phyloP scores from a whole-genome alignment of 768 basidiomycete species.

The Russula lepida region DNA sequence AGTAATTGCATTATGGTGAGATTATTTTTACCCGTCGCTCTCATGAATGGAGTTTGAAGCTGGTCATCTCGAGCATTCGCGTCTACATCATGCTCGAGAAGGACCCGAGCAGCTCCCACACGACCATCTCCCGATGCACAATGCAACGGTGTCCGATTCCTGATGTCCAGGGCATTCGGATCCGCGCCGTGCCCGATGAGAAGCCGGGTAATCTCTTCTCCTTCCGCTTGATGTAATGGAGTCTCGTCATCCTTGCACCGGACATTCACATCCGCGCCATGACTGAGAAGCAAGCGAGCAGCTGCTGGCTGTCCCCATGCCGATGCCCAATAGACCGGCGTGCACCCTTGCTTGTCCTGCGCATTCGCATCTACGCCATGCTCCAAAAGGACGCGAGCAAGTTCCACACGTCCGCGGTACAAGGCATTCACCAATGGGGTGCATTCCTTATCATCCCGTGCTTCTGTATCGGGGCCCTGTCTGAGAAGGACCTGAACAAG shows the following conservation, averaged over 20 bases:
- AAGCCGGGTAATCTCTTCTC: background rate
- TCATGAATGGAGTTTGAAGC: background rate
- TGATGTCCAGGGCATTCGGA: background rate
- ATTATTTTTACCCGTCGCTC: background rate
- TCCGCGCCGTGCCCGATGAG: background rate
- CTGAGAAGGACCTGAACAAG: background rate
- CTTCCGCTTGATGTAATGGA: background rate
- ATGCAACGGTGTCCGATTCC: background rate
- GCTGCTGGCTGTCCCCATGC: accelerated
- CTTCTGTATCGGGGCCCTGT: no score
- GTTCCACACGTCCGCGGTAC: no score
- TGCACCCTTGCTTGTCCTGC: accelerated
- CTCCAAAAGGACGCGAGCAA: background rate
- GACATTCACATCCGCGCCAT: background rate
- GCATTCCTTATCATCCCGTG: background rate
- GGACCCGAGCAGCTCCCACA: background rate
- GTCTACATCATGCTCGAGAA: background rate
- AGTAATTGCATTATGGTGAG: background rate
- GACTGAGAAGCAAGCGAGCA: background rate
- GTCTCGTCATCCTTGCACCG: no score
- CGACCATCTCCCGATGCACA: background rate
- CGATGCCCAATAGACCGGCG: background rate
- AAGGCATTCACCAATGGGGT: no score
- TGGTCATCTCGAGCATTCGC: background rate
- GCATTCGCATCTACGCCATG: background rate